phyloP scores from a whole-genome alignment of 345 rosid genomes.

The Hibiscus trionum region DNA sequence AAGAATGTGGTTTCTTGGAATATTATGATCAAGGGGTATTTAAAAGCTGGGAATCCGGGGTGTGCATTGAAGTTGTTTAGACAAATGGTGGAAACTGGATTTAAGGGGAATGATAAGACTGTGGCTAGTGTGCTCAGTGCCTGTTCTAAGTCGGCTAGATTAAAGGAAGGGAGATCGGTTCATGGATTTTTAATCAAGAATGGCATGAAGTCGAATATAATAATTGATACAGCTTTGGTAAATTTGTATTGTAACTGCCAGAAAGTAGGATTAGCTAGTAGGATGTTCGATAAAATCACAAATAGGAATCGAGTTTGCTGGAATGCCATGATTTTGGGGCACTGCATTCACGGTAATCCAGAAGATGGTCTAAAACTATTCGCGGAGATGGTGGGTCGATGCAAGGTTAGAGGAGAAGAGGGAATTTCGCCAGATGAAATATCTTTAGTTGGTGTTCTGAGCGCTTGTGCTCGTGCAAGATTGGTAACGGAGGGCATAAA shows the following conservation, averaged over 20 bases:
- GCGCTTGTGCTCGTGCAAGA: conserved; percentile 54
- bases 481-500: conserved; percentile 37
- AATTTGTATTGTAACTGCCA: conserved; percentile 60
- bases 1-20: conserved; percentile 55
- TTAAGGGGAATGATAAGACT: conserved; percentile 33
- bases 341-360: conserved; percentile 65
- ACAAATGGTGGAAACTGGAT: conserved; percentile 37
- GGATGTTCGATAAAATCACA: conserved; percentile 36
- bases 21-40: conserved; percentile 48
- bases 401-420: conserved; percentile 1
- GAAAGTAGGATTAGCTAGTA: conserved; percentile 42
- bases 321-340: conserved; percentile 79
- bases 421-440: conserved; percentile 41
- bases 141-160: conserved; percentile 55
- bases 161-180: conserved; percentile 64
- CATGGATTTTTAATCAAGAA: conserved; percentile 46
- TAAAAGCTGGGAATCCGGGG: conserved; percentile 45
- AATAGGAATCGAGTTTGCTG: conserved; percentile 45
- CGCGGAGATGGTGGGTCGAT: conserved; percentile 23
- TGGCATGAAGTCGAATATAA: conserved; percentile 18
- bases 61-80: conserved; percentile 50
- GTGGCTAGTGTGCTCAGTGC: conserved; percentile 40
- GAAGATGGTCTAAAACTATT: conserved; percentile 50
- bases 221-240: conserved; percentile 44
- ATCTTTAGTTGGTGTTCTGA: conserved; percentile 51